A percentile compares a stretch with the other conserved stretches of the same genome.
These are phyloP conservation scores for Botrytis sinoallii DNA, from an alignment of 2,329 filamentous ascomycete genomes.

Conservation along the genomic window DNA sequence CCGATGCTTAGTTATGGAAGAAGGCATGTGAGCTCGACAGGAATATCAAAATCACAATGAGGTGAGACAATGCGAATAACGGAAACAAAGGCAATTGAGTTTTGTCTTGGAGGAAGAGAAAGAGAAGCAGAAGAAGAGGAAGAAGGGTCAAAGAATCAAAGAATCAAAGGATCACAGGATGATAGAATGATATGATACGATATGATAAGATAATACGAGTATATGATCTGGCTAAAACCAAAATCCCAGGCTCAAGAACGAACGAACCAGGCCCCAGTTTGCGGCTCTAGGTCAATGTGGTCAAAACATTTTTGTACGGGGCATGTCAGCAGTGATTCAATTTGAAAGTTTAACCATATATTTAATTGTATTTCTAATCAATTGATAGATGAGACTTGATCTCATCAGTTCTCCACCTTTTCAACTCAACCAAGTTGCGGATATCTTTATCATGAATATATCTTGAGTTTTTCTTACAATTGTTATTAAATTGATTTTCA, in stretches of 20 bases:
- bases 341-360: background rate
- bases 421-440: background rate
- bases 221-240: background rate
- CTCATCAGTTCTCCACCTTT: background rate
- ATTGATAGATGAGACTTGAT: background rate
- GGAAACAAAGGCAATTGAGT: background rate
- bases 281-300: background rate
- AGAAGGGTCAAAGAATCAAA: background rate
- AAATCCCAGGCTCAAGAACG: background rate
- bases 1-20: constrained; percentile 32
- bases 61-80: background rate
- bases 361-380: background rate
- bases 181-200: background rate
- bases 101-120: background rate
- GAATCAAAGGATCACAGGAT: background rate
- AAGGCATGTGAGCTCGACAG: constrained; percentile 37
- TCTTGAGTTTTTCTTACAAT: background rate
- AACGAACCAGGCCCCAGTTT: background rate
- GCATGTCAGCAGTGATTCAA: background rate
- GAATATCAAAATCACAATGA: background rate
- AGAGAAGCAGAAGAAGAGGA: background rate
- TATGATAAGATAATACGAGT: background rate
- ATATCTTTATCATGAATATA: background rate
- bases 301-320: background rate
- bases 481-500: background rate